These are phyloP conservation scores for Orbilia blumenaviensis DNA, from an alignment of 2,329 filamentous ascomycete species.

Conservation along the genomic window DNA sequence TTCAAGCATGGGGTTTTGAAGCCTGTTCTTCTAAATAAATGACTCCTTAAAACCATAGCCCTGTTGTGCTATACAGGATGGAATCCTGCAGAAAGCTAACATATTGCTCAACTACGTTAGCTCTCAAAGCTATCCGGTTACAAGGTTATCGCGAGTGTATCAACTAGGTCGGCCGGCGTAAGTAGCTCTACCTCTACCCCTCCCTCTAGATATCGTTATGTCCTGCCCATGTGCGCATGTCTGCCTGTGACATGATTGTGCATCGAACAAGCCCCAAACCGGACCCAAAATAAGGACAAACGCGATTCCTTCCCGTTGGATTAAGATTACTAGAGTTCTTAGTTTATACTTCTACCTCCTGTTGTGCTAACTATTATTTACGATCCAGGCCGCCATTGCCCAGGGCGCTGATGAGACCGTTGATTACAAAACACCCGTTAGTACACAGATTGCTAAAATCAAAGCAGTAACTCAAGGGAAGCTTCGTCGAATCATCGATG, in stretches of 20 bases:
- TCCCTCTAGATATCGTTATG: background rate
- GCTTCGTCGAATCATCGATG: conserved; percentile 41
- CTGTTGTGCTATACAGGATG: background rate
- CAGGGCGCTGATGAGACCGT: conserved; percentile 44
- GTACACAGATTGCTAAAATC: conserved; percentile 40
- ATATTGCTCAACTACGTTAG: conserved; percentile 8
- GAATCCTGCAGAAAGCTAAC: background rate
- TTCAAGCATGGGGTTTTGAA: no score
- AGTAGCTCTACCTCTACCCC: background rate
- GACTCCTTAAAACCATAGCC: background rate
- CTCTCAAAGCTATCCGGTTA: conserved; percentile 48
- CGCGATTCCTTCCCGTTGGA: background rate
- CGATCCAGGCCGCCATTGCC: conserved; percentile 24
- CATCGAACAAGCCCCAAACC: no score
- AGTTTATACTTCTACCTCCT: no score
- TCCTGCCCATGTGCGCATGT: background rate
- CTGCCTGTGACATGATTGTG: background rate
- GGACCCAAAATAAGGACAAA: background rate
- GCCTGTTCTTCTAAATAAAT: background rate
- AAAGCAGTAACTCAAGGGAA: conserved; percentile 26
- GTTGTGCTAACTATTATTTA: background rate
- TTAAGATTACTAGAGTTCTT: background rate
- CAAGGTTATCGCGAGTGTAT: conserved; percentile 50
- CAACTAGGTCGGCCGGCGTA: conserved; percentile 31
- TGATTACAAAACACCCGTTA: conserved; percentile 34